Conservation (phyloP, 345 rosid species). For the Citrus sinensis region DVS_A1.0 CM039165.1:24693001-24693500, state of each 20-base stretch:
- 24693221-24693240: neutral
- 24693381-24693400: slow-evolving; percentile 40
- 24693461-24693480: neutral
- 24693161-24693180: slow-evolving; percentile 52
- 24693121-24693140: slow-evolving; percentile 49
- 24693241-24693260: neutral
- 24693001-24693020: slow-evolving; percentile 58
- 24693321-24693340: slow-evolving; percentile 47
- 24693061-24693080: slow-evolving; percentile 64
- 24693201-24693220: neutral
- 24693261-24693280: slow-evolving; percentile 59
- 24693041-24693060: slow-evolving; percentile 62
- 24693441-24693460: neutral
- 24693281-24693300: slow-evolving; percentile 70
- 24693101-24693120: slow-evolving; percentile 36
- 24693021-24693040: slow-evolving; percentile 52
- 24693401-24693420: slow-evolving; percentile 30
- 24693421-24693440: neutral
- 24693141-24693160: slow-evolving; percentile 52
- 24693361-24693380: slow-evolving; percentile 49
- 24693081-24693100: slow-evolving; percentile 47
- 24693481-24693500: neutral
- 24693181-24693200: slow-evolving; percentile 60
- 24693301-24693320: slow-evolving; percentile 59
- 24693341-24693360: slow-evolving; percentile 68